phyloP scores from a whole-genome alignment of 768 basidiomycete species.

The Naganishia vaughanmartiniae region DNA sequence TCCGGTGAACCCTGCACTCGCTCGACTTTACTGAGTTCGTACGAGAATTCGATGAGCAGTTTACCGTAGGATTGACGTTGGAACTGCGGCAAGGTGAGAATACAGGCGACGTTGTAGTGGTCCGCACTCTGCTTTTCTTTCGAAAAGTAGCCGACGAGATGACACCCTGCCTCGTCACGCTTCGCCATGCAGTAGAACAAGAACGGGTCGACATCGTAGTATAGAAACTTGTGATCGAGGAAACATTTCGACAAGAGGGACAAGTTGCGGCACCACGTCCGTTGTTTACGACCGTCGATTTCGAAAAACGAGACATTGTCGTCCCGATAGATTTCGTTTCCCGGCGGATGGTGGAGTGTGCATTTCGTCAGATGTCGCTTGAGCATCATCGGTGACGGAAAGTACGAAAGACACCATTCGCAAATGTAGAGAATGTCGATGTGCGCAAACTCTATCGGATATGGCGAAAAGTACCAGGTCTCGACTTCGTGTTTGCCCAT shows the following conservation, averaged over 20 bases:
- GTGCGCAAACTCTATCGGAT: conserved; percentile 96
- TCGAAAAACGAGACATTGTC: conserved; percentile 98
- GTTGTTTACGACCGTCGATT: conserved; percentile 92
- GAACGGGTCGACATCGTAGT: conserved; percentile 99
- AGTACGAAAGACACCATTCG: conserved; percentile 96
- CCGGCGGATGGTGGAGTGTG: conserved; percentile 87
- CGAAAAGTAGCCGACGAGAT: conserved; percentile 96
- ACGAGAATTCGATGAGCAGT: conserved; percentile 94
- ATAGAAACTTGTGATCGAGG: conserved; percentile 97
- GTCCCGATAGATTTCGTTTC: conserved; percentile 98
- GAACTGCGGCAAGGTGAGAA: conserved; percentile 95
- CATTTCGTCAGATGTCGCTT: conserved; percentile 87
- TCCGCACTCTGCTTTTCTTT: conserved; percentile 99
- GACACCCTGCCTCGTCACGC: conserved; percentile 85
- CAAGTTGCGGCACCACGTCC: conserved; percentile 94
- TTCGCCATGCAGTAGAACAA: conserved; percentile 99
- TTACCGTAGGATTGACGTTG: conserved; percentile 95
- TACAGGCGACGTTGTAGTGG: conserved; percentile 98
- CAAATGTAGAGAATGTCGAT: conserved; percentile 93
- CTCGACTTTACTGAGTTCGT: conserved; percentile 94
- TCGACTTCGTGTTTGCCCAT: conserved; percentile 97
- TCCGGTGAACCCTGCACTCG: conserved; percentile 94
- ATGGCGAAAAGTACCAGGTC: conserved; percentile 99
- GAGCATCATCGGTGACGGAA: conserved; percentile 84
- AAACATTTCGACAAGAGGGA: conserved; percentile 97